Conservation (phyloP, 192 early-diverging fungal genomes). For the Podila clonocystis region DNA sequence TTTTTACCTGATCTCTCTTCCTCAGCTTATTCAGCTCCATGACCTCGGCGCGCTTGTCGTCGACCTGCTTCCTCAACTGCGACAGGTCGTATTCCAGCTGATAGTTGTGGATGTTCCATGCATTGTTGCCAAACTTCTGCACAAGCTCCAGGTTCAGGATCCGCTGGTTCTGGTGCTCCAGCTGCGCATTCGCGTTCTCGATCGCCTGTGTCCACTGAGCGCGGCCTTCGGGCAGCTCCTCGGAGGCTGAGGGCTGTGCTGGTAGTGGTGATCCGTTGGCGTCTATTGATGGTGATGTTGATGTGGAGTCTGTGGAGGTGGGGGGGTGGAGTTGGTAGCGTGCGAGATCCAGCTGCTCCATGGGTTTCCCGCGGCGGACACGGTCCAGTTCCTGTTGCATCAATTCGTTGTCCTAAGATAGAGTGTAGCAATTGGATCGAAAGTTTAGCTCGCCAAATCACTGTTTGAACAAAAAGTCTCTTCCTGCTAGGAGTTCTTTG, state of each 20-base stretch:
- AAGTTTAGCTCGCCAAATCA: neutral
- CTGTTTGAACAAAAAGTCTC: neutral
- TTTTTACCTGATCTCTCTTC: constrained; percentile 60
- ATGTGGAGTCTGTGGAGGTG: constrained; percentile 3
- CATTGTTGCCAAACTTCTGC: constrained; percentile 64
- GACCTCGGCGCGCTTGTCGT: constrained; percentile 53
- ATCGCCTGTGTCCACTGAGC: constrained; percentile 56
- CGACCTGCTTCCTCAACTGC: constrained; percentile 51
- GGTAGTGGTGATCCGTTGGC: constrained; percentile 11
- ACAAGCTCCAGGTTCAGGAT: constrained; percentile 62
- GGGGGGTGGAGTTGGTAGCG: constrained; percentile 61
- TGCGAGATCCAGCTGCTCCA: constrained; percentile 53
- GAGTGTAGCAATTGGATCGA: neutral
- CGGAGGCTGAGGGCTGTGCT: constrained; percentile 27
- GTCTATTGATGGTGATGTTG: constrained; percentile 17
- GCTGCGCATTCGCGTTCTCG: constrained; percentile 62
- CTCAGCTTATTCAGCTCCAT: constrained; percentile 61
- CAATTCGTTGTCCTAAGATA: constrained; percentile 31
- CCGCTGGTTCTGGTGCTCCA: constrained; percentile 61
- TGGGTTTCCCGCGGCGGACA: constrained; percentile 54
- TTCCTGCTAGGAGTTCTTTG: too few relatives aligned
- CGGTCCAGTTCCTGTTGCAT: constrained; percentile 58
- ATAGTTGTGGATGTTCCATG: constrained; percentile 68
- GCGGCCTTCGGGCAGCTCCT: constrained; percentile 48
- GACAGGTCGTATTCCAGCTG: constrained; percentile 57